phyloP scores from a whole-genome alignment of 2,329 filamentous ascomycete genomes.

The Ophioceras dolichostomum region DNA sequence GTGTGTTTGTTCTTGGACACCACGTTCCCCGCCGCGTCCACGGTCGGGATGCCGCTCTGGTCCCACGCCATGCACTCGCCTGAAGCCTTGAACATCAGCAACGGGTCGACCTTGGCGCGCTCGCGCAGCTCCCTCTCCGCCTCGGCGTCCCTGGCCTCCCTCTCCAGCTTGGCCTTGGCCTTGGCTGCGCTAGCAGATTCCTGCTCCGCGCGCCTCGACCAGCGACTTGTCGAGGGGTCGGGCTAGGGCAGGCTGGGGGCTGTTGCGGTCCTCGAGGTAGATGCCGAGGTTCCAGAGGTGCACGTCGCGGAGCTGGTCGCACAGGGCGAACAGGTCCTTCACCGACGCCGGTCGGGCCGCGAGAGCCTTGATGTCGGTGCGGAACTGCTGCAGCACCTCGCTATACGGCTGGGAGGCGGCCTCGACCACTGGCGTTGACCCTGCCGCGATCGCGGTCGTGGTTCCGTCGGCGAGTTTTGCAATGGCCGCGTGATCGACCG shows the following conservation, averaged over 20 bases:
- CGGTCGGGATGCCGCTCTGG: slow-evolving; percentile 49
- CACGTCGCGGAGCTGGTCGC: slow-evolving; percentile 51
- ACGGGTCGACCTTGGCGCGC: slow-evolving; percentile 15
- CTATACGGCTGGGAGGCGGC: slow-evolving; percentile 12
- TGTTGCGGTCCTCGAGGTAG: slow-evolving; percentile 58
- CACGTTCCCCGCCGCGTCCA: slow-evolving; percentile 48
- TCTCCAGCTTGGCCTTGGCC: slow-evolving; percentile 22
- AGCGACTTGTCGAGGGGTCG: slow-evolving; percentile 50
- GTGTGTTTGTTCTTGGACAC: slow-evolving; percentile 53
- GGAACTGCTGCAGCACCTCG: slow-evolving; percentile 19
- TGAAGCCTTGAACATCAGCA: slow-evolving; percentile 21
- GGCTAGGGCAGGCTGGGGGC: slow-evolving; percentile 44
- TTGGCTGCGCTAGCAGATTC: slow-evolving; percentile 38
- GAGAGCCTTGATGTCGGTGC: slow-evolving; percentile 28
- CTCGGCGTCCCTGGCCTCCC: slow-evolving; percentile 23
- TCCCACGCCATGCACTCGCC: slow-evolving; percentile 54
- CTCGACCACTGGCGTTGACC: slow-evolving; percentile 4
- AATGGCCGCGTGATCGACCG: slow-evolving; percentile 13
- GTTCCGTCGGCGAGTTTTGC: slow-evolving; percentile 8
- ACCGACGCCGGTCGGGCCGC: slow-evolving; percentile 30
- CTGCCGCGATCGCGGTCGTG: slow-evolving; percentile 5
- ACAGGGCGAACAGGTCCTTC: slow-evolving; percentile 51
- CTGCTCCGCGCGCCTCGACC: slow-evolving; percentile 36
- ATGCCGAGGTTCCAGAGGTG: slow-evolving; percentile 54
- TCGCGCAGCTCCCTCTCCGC: slow-evolving; percentile 24